Base-by-base conservation (phyloP, 1,284 basidiomycete species). In the Pulveroboletus sp. region DNA sequence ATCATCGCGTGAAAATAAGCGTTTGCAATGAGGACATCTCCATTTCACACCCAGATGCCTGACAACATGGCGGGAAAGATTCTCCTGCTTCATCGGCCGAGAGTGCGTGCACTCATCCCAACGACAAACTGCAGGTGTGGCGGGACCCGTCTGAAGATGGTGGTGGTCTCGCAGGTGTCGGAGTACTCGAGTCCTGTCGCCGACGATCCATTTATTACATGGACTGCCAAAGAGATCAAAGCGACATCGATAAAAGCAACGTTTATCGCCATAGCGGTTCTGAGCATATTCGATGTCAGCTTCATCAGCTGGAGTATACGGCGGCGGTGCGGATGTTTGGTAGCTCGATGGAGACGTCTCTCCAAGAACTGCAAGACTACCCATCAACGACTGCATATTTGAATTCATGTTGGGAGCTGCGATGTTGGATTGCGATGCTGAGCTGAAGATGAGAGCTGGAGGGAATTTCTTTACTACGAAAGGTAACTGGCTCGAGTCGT, bases 11-110 rank as follows among this genome's bases (percentile, higher is more conserved):
- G 68, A 72, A 18, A 73, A 66, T 54, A 58, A 52, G 42, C 49
- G 59, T 22, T 49, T 51, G 25, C 68, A 70, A 56, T 68, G 67
- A n/a, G 61, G 61, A 25, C 68, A 70, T 49, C 43, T 56, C 70
- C 69, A 73, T 52, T 70, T 73, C 45, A 70, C 65, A 7, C 67
- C 65, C 6, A 70, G 49, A 54, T 70, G 68, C 58, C 56, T 68
- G 46, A 72, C 59, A 18, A 70, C 43, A 47, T 70, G 68, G 17
- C 71, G 68, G 3, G 72, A 60, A 4, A 70, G 70, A n/a, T 73
- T 73, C 53, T 73, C 68, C 54, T 71, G 71, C 49, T 68, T 73
- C 67, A 70, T 71, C 55, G 51, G 40, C 53, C 58, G 51, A 11
- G 57, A 25, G 50, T 65, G 65, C 12, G 60, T 59, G 44, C 71